Percentiles rank a stretch among this genome's conserved stretches.
phyloP scores from a whole-genome alignment of 2,329 filamentous ascomycete genomes.

The Penicillium griseofulvum region DNA sequence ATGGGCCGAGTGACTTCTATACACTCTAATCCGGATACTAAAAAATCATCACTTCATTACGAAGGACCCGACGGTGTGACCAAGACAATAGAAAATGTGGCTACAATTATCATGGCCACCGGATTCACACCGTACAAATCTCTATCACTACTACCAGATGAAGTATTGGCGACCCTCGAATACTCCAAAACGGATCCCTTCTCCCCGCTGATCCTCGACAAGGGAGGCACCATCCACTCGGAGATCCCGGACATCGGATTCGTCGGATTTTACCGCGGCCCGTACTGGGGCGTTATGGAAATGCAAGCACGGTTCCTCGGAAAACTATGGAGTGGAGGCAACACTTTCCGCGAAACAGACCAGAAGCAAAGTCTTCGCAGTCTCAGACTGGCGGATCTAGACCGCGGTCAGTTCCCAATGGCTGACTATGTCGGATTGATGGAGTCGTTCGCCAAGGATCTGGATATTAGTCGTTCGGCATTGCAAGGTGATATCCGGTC shows the following conservation, averaged over 20 bases:
- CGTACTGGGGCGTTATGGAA: slow-evolving; percentile 84
- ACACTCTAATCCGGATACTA: neutral
- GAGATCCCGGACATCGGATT: slow-evolving; percentile 67
- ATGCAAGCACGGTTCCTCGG: slow-evolving; percentile 74
- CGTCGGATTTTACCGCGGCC: slow-evolving; percentile 78
- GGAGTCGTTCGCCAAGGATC: slow-evolving; percentile 63
- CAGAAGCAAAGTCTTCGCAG: slow-evolving; percentile 27
- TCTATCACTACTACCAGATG: slow-evolving; percentile 61
- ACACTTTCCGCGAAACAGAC: slow-evolving; percentile 20
- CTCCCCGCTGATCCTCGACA: slow-evolving; percentile 65
- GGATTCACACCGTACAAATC: slow-evolving; percentile 67
- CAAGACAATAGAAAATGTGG: slow-evolving; percentile 56
- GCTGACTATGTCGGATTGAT: slow-evolving; percentile 75
- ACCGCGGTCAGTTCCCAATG: slow-evolving; percentile 72
- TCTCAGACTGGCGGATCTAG: slow-evolving; percentile 16
- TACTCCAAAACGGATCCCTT: slow-evolving; percentile 55
- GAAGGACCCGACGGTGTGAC: slow-evolving; percentile 33
- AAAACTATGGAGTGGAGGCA: slow-evolving; percentile 53
- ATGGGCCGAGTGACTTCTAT: slow-evolving; percentile 42
- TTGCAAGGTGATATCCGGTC: slow-evolving; percentile 32
- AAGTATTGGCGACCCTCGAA: slow-evolving; percentile 57
- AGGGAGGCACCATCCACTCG: slow-evolving; percentile 63
- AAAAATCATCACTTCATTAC: slow-evolving; percentile 35
- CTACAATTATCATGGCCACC: slow-evolving; percentile 70
- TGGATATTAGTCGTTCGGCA: slow-evolving; percentile 52